Evolutionary conservation across 108 stramenopile genomes (phyloP).

Genomic region (Cyclotella sp.): DNA sequence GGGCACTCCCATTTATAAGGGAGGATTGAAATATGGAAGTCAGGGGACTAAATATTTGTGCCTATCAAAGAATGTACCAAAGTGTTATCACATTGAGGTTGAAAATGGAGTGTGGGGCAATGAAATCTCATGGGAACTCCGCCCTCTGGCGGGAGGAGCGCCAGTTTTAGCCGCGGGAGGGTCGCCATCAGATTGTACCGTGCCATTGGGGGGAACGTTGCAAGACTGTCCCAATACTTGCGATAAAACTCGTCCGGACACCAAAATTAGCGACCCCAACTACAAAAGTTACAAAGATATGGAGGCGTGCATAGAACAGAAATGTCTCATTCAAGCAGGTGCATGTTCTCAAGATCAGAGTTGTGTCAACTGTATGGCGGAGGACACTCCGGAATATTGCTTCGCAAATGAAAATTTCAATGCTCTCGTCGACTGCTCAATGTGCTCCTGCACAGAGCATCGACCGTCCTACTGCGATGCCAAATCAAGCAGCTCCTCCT

Average conservation of each 20-base stretch:
- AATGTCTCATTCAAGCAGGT: conserved; percentile 84
- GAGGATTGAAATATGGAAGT: conserved; percentile 70
- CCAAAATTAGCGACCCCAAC: conserved; percentile 70
- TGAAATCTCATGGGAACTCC: conserved; percentile 90
- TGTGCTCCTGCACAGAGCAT: conserved; percentile 79
- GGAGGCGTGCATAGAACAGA: conserved; percentile 72
- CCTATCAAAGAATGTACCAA: conserved; percentile 58
- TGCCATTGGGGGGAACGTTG: conserved; percentile 48
- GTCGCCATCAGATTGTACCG: conserved; percentile 62
- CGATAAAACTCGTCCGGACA: conserved; percentile 65
- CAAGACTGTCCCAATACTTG: conserved; percentile 69
- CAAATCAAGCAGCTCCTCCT: conserved; percentile 44
- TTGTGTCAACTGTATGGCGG: conserved; percentile 69
- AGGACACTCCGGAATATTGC: conserved; percentile 51
- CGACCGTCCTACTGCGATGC: conserved; percentile 63
- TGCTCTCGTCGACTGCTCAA: conserved; percentile 77
- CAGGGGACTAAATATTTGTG: conserved; percentile 79
- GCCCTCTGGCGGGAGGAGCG: conserved; percentile 62
- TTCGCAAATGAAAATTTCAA: conserved; percentile 59
- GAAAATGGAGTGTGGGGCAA: conserved; percentile 88
- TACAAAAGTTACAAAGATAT: conserved; percentile 82
- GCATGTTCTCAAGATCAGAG: conserved; percentile 61
- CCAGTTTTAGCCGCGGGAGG: conserved; percentile 73
- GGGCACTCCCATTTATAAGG: conserved; percentile 56
- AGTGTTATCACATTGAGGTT: conserved; percentile 79